A percentile compares a stretch with the other conserved stretches of the same genome.
phyloP scores from a whole-genome alignment of 495 filamentous ascomycete genomes.

The Cercophora samala region DNA sequence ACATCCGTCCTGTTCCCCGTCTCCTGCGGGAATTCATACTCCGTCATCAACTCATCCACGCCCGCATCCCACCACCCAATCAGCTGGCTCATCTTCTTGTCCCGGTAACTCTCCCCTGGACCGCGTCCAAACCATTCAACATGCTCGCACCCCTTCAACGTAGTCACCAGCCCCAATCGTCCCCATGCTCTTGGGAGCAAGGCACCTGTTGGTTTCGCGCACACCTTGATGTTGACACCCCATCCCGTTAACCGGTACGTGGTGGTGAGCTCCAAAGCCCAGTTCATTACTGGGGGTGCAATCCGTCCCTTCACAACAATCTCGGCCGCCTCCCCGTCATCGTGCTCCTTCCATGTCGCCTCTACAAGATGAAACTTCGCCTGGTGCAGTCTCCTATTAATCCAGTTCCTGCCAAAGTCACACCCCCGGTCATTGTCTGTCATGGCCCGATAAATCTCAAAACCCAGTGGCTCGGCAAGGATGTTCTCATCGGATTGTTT shows the following conservation, averaged over 20 bases:
- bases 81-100: constrained; percentile 58
- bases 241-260: constrained; percentile 50
- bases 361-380: constrained; percentile 43
- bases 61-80: constrained; percentile 49
- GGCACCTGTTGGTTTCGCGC: constrained; percentile 38
- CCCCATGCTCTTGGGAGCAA: constrained; percentile 55
- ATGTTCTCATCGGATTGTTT: constrained; percentile 31
- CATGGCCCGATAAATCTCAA: constrained; percentile 52
- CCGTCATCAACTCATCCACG: constrained; percentile 47
- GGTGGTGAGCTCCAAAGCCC: constrained; percentile 53
- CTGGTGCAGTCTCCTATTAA: constrained; percentile 38
- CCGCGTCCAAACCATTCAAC: constrained; percentile 63
- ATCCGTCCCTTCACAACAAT: constrained; percentile 48
- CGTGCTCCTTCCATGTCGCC: constrained; percentile 39
- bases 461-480: constrained; percentile 41
- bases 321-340: constrained; percentile 25
- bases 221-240: constrained; percentile 44
- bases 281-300: constrained; percentile 59
- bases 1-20: constrained; percentile 61
- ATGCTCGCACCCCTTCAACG: constrained; percentile 38
- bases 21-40: constrained; percentile 69
- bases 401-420: constrained; percentile 45
- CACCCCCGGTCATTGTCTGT: constrained; percentile 64
- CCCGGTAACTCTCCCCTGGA: constrained; percentile 59
- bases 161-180: constrained; percentile 56